A percentile compares a stretch with the other conserved stretches of the same genome.
Evolutionary conservation across 2,329 filamentous ascomycete genomes (phyloP).

Genomic region (Orbilia blumenaviensis): DNA sequence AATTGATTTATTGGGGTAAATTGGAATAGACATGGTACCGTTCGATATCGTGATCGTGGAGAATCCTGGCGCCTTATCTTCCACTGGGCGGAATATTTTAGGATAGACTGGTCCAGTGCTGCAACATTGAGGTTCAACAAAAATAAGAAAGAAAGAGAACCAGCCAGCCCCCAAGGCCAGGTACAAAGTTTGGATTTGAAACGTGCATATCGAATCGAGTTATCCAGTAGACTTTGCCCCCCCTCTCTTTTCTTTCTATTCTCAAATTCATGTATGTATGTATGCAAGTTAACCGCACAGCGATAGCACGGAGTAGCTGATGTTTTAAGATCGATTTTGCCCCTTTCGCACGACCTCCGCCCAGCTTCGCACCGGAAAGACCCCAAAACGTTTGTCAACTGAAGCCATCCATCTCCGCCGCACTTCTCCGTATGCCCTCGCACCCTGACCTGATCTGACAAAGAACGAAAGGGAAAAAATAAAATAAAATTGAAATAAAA

Average conservation of each 20-base stretch:
- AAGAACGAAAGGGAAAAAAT: neutral
- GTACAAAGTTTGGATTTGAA: neutral
- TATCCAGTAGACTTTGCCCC: no score
- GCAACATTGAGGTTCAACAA: no score
- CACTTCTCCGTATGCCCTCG: slow-evolving; percentile 11
- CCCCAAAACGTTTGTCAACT: neutral
- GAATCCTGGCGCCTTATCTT: slow-evolving; percentile 7
- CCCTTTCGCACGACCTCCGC: slow-evolving; percentile 23
- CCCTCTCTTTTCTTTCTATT: neutral
- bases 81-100: no score
- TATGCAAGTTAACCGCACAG: no score
- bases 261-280: no score
- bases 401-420: neutral
- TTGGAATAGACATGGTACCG: neutral
- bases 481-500: no score
- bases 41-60: slow-evolving; percentile 16
- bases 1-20: neutral
- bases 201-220: no score
- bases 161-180: no score
- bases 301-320: slow-evolving; percentile 25
- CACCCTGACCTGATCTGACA: no score
- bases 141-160: no score
- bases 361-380: neutral
- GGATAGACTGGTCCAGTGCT: no score
- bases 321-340: slow-evolving; percentile 2